A percentile compares a stretch with the other conserved stretches of the same genome.
Conservation (phyloP, 2,329 filamentous ascomycete genomes). For the Diaporthe nobilis region DNA sequence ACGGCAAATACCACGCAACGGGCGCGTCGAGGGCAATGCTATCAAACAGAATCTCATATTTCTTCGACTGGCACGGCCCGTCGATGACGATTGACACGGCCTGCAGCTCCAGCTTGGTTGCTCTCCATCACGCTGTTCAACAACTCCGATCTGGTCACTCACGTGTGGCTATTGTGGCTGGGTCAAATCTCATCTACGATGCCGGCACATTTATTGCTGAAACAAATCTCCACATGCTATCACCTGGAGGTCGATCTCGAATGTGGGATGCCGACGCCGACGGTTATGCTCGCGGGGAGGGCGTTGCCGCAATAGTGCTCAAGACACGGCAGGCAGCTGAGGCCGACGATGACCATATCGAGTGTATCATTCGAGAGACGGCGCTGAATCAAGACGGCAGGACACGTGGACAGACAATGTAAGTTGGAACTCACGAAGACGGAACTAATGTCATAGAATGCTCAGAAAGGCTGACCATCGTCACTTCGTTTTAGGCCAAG, state of each 20-base stretch:
- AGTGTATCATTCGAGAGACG: slow-evolving; percentile 58
- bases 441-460: fast-evolving
- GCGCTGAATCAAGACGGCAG: slow-evolving; percentile 60
- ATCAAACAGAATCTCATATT: slow-evolving; percentile 56
- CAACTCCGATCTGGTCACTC: slow-evolving; percentile 50
- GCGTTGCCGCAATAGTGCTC: slow-evolving; percentile 60
- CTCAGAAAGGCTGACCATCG: no score
- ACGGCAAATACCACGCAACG: slow-evolving; percentile 49
- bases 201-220: slow-evolving; percentile 54
- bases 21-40: slow-evolving; percentile 47
- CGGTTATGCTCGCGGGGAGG: slow-evolving; percentile 68
- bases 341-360: slow-evolving; percentile 57
- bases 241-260: slow-evolving; percentile 53
- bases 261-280: slow-evolving; percentile 62
- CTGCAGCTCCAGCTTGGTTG: slow-evolving; percentile 57
- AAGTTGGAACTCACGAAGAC: no score
- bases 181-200: slow-evolving; percentile 52
- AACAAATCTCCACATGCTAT: slow-evolving; percentile 55
- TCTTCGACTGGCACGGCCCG: slow-evolving; percentile 44
- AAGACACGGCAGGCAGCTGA: slow-evolving; percentile 62
- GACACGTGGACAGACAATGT: slow-evolving; percentile 51
- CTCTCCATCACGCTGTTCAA: slow-evolving; percentile 55
- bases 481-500: slow-evolving; percentile 51
- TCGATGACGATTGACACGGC: slow-evolving; percentile 60
- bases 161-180: slow-evolving; percentile 51